Conservation (phyloP, 352 stramenopile genomes). For the Pythium phragmitis region DNA sequence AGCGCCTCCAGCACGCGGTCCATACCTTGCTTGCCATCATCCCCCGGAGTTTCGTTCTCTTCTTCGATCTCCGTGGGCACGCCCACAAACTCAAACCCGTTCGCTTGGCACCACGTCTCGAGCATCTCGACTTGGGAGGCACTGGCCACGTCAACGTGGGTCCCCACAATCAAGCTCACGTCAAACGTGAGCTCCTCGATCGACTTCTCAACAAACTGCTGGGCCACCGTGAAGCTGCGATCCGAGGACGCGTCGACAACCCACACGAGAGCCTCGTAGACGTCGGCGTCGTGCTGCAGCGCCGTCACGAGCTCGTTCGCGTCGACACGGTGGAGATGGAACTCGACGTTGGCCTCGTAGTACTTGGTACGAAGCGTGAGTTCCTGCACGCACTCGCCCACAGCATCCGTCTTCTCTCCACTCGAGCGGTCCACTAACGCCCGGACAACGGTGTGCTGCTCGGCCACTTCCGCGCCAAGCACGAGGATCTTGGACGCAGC, state of each 20-base stretch:
- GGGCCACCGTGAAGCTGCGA: slow-evolving; percentile 25
- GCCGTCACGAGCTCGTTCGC: slow-evolving; percentile 23
- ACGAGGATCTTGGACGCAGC: slow-evolving; percentile 24
- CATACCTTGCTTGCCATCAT: slow-evolving; percentile 33
- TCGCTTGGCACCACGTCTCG: slow-evolving; percentile 55
- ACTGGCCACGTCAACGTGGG: background rate
- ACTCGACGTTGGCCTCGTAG: slow-evolving; percentile 27
- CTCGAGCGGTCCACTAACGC: slow-evolving; percentile 1
- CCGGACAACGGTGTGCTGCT: slow-evolving; percentile 8
- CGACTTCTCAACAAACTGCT: slow-evolving; percentile 27
- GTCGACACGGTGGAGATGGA: slow-evolving; percentile 24
- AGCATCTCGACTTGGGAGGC: slow-evolving; percentile 33
- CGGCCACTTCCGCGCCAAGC: slow-evolving; percentile 19
- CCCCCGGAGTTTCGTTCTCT: background rate
- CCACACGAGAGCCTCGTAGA: slow-evolving; percentile 32
- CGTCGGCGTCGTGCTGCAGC: slow-evolving; percentile 24
- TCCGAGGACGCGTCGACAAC: slow-evolving; percentile 25
- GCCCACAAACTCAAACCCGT: slow-evolving; percentile 63
- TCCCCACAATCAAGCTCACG: slow-evolving; percentile 24
- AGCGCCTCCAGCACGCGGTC: slow-evolving; percentile 72
- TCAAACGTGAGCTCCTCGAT: slow-evolving; percentile 34
- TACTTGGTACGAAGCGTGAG: slow-evolving; percentile 27
- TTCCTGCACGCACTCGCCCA: slow-evolving; percentile 3
- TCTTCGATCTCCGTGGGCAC: slow-evolving; percentile 10
- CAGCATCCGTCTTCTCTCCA: background rate